These are phyloP conservation scores for Phycomyces blakesleeanus DNA, from an alignment of 192 early-diverging fungal species.

Conservation along the genomic window DNA sequence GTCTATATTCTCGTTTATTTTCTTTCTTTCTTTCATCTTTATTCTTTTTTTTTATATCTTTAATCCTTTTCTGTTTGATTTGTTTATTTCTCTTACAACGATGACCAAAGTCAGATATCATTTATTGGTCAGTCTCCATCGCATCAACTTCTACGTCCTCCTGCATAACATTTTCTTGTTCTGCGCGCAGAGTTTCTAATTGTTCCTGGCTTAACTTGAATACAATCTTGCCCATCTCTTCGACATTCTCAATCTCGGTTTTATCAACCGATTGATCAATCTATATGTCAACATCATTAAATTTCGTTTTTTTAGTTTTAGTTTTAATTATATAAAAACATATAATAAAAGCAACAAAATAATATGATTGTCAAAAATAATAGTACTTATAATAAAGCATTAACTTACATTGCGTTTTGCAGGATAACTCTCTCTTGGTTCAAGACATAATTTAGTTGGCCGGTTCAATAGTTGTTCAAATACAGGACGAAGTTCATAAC, in stretches of 20 bases:
- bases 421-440: conserved; percentile 48
- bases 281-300: conserved; percentile 16
- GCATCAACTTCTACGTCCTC: conserved; percentile 22
- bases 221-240: conserved; percentile 61
- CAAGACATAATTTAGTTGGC: conserved; percentile 62
- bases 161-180: conserved; percentile 14
- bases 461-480: conserved; percentile 59
- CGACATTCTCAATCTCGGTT: conserved; percentile 44
- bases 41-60: no score
- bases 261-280: conserved; percentile 35
- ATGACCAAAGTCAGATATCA: no score
- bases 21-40: background rate
- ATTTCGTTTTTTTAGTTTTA: background rate
- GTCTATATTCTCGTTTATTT: background rate
- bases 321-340: no score
- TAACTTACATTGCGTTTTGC: conserved; percentile 18
- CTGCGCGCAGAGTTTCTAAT: conserved; percentile 32
- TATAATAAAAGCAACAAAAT: no score
- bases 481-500: conserved; percentile 74
- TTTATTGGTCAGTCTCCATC: conserved; percentile 11
- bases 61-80: no score
- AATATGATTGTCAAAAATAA: no score
- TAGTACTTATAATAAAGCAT: no score
- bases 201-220: conserved; percentile 65
- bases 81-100: no score